phyloP scores from a whole-genome alignment of 371 early-diverging fungal genomes.

The Mucor plumbeus region DNA sequence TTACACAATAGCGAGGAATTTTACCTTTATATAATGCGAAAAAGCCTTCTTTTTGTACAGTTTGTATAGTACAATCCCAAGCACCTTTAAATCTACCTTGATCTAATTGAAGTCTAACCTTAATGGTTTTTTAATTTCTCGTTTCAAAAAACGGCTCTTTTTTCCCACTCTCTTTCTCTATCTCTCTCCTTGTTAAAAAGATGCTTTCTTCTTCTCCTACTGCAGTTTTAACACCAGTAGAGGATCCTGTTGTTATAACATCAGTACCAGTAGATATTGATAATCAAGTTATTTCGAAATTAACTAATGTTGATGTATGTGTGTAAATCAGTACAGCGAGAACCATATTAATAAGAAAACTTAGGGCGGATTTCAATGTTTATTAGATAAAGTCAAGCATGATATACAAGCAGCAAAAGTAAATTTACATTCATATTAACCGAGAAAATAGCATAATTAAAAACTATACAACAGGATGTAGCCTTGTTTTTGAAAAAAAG shows the following conservation, averaged over 20 bases:
- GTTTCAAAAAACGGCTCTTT: too few relatives aligned
- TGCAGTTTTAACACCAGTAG: not conserved
- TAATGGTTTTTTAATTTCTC: conserved; percentile 52
- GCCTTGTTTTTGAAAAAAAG: conserved; percentile 55
- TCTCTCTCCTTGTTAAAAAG: not conserved
- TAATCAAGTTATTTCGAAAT: conserved; percentile 17
- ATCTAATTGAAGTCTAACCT: conserved; percentile 68
- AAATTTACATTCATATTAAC: not conserved
- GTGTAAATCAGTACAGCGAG: not conserved
- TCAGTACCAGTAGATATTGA: not conserved
- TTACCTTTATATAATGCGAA: conserved; percentile 81
- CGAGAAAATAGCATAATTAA: not conserved
- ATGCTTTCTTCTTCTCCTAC: conserved; percentile 7
- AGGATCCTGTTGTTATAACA: not conserved
- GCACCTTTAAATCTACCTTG: conserved; percentile 70
- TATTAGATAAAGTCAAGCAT: conserved; percentile 52
- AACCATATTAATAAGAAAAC: not conserved
- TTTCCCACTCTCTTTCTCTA: not conserved
- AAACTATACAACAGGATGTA: conserved; percentile 38
- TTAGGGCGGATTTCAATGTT: conserved; percentile 45
- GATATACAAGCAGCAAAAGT: conserved; percentile 51
- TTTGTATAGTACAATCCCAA: conserved; percentile 71
- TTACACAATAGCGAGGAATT: not conserved
- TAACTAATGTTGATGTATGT: conserved; percentile 28
- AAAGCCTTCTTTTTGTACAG: conserved; percentile 68